phyloP scores from a whole-genome alignment of 2,329 filamentous ascomycete species.

The Neofusicoccum sp. region DNA sequence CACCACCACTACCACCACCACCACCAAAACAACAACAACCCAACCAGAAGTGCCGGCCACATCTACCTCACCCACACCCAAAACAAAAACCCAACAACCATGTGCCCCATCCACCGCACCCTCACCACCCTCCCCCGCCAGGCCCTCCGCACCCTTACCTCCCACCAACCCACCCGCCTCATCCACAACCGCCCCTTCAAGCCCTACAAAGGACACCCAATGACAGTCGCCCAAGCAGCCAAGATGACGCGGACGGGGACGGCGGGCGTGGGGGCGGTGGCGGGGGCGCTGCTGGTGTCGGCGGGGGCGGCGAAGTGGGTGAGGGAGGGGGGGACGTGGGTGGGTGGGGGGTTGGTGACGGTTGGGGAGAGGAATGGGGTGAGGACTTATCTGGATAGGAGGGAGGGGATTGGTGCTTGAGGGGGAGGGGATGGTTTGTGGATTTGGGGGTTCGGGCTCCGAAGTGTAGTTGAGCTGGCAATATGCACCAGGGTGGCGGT shows the following conservation, averaged over 20 bases:
- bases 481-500: too few species aligned
- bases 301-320: not conserved
- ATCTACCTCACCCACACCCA: not conserved
- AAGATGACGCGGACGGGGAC: constrained; percentile 3
- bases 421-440: too few species aligned
- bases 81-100: not conserved
- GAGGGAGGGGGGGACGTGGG: not conserved
- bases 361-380: constrained; percentile 3
- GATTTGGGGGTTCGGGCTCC: not conserved
- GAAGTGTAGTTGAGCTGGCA: too few species aligned
- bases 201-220: constrained; percentile 6
- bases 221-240: constrained; percentile 6
- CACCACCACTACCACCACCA: not conserved
- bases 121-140: not conserved
- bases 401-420: constrained; percentile 1
- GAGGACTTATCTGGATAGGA: constrained; percentile 1
- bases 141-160: not conserved
- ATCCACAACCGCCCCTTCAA: constrained; percentile 8
- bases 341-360: not conserved
- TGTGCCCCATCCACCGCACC: constrained; percentile 8
- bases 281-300: not conserved
- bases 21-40: not conserved
- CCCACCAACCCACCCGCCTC: not conserved
- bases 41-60: constrained; percentile 12
- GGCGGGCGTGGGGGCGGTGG: not conserved